These are phyloP conservation scores for Gastrolobium villosum DNA, from an alignment of 306 rosid genomes.

Conservation along the genomic window DNA sequence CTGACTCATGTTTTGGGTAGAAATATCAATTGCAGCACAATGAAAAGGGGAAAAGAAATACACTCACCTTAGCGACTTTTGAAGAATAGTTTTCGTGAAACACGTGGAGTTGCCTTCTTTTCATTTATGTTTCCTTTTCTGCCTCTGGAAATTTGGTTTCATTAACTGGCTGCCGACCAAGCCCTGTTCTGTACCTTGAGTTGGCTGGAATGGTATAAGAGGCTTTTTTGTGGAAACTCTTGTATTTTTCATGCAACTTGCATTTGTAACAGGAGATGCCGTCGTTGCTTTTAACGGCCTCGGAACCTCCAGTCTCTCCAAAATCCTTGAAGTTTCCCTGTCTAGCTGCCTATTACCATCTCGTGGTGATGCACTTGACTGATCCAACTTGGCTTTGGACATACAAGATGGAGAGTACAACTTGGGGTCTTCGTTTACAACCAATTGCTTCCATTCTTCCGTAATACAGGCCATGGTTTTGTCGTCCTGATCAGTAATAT, in stretches of 20 bases:
- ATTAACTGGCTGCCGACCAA: conserved; percentile 60
- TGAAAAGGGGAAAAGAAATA: conserved; percentile 14
- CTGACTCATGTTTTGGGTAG: conserved; percentile 2
- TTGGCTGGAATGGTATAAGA: conserved; percentile 57
- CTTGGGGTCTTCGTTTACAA: conserved; percentile 65
- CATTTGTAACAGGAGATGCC: conserved; percentile 50
- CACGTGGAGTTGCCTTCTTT: conserved; percentile 21
- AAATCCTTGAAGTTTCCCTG: conserved; percentile 75
- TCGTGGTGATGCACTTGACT: conserved; percentile 49
- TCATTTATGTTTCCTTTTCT: conserved; percentile 68
- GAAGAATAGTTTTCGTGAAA: conserved; percentile 34
- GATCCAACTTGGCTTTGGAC: conserved; percentile 59
- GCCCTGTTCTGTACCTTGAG: conserved; percentile 55
- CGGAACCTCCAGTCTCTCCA: conserved; percentile 87
- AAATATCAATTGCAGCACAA: conserved; percentile 22
- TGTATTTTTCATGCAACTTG: conserved; percentile 52
- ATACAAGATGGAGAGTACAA: conserved; percentile 57
- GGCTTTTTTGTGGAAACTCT: conserved; percentile 56
- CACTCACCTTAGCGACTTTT: conserved; percentile 44
- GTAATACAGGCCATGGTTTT: conserved; percentile 59
- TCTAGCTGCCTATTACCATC: conserved; percentile 62
- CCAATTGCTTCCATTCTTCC: conserved; percentile 85
- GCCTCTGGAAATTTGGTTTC: conserved; percentile 77
- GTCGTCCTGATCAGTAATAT: conserved; percentile 50
- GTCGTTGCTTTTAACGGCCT: conserved; percentile 62